phyloP scores from a whole-genome alignment of 257 asterid genomes.

The Perilla frutescens region DNA sequence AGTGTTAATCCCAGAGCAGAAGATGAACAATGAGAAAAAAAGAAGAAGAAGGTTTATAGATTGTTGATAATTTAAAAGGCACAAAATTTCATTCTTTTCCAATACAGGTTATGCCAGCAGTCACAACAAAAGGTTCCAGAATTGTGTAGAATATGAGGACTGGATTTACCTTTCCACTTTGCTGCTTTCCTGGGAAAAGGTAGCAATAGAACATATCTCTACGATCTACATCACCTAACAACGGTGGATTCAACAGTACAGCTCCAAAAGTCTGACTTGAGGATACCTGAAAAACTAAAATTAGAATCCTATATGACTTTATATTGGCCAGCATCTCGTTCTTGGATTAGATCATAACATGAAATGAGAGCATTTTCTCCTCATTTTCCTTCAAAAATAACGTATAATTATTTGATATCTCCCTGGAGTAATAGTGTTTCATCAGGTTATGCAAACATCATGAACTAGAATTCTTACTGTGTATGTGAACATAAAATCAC shows the following conservation, averaged over 20 bases:
- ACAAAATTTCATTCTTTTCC: conserved; percentile 6
- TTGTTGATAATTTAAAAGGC: conserved; percentile 17
- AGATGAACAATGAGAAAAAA: conserved; percentile 12
- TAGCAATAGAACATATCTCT: conserved; percentile 83
- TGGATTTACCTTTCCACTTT: conserved; percentile 57
- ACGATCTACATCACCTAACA: conserved; percentile 62
- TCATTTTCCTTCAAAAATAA: neutral
- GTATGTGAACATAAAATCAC: conserved; percentile 65
- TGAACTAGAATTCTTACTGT: conserved; percentile 50
- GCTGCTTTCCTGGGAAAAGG: conserved; percentile 68
- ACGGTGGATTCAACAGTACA: conserved; percentile 75
- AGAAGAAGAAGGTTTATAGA: conserved; percentile 10
- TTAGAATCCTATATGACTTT: conserved; percentile 12
- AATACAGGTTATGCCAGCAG: neutral
- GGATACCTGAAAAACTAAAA: conserved; percentile 58
- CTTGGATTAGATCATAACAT: neutral
- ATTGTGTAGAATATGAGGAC: conserved; percentile 19
- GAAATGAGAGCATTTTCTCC: conserved; percentile 22
- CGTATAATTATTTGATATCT: conserved; percentile 5
- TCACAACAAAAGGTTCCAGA: conserved; percentile 19
- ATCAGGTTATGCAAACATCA: conserved; percentile 4
- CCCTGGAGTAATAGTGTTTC: neutral
- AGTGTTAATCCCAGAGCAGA: conserved; percentile 30
- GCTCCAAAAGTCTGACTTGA: conserved; percentile 60
- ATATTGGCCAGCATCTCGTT: conserved; percentile 18